phyloP scores from a whole-genome alignment of 345 rosid genomes.

The Bruguiera gymnorhiza region DNA sequence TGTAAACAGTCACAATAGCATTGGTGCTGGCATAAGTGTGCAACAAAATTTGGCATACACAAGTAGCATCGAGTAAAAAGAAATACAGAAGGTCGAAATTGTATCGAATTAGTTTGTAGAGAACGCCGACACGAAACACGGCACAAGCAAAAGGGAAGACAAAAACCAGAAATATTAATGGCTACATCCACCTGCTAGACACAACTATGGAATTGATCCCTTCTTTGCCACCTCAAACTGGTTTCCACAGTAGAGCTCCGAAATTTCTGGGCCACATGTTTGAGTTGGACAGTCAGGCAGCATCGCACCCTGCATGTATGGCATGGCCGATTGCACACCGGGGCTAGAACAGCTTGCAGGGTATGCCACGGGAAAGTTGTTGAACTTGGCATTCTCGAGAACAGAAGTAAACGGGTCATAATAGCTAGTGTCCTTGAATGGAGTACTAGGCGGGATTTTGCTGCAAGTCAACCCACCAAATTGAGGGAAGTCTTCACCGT shows the following conservation, averaged over 20 bases:
- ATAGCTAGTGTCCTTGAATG: neutral
- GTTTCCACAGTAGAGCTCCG: neutral
- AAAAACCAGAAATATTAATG: no score
- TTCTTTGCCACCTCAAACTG: neutral
- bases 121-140: no score
- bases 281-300: slow-evolving; percentile 3
- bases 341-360: neutral
- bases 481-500: neutral
- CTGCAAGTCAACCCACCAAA: neutral
- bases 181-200: no score
- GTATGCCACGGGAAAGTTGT: neutral
- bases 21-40: no score
- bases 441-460: neutral
- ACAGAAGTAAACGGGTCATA: neutral
- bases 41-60: no score
- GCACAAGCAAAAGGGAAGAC: no score
- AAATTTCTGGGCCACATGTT: neutral
- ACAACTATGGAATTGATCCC: neutral
- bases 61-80: no score
- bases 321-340: neutral
- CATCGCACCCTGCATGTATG: neutral
- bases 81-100: no score
- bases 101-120: no score
- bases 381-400: neutral
- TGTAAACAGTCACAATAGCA: no score